phyloP scores from a whole-genome alignment of 1,139 yeast genomes.

The Zygotorulaspora mrakii region DNA sequence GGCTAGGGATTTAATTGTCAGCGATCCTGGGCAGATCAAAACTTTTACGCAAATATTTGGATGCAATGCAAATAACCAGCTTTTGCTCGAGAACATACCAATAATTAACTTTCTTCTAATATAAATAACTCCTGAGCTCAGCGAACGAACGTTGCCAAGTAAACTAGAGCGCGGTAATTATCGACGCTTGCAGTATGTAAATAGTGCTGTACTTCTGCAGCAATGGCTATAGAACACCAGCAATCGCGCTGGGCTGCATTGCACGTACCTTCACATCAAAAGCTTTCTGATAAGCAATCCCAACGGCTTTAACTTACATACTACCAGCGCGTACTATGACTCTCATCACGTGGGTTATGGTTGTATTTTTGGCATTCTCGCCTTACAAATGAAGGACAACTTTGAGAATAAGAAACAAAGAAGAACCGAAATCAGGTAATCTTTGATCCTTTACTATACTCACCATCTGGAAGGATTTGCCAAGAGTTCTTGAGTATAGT shows the following conservation, averaged over 20 bases:
- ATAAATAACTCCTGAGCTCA: conserved; percentile 1
- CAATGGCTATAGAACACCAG: too few relatives aligned
- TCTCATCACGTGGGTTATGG: conserved; percentile 1
- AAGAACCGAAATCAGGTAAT: not conserved
- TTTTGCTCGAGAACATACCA: conserved; percentile 29
- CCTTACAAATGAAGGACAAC: not conserved
- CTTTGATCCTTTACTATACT: not conserved
- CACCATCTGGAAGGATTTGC: not conserved
- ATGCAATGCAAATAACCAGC: conserved; percentile 22
- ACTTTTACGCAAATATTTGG: conserved; percentile 19
- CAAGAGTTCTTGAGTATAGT: not conserved
- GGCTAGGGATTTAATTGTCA: conserved; percentile 14
- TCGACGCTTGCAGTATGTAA: too few relatives aligned
- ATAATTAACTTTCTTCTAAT: conserved; percentile 19
- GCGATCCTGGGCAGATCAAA: conserved; percentile 5
- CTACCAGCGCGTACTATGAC: too few relatives aligned
- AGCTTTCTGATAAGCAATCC: too few relatives aligned
- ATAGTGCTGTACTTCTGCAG: too few relatives aligned
- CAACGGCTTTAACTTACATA: too few relatives aligned
- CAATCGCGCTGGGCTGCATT: too few relatives aligned
- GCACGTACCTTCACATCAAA: too few relatives aligned
- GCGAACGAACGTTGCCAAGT: not conserved
- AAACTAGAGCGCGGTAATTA: too few relatives aligned
- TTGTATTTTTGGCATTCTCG: conserved; percentile 4
- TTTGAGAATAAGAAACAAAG: conserved; percentile 2